Conservation (phyloP, 1,139 yeast species). For the Torulaspora globosa region DNA sequence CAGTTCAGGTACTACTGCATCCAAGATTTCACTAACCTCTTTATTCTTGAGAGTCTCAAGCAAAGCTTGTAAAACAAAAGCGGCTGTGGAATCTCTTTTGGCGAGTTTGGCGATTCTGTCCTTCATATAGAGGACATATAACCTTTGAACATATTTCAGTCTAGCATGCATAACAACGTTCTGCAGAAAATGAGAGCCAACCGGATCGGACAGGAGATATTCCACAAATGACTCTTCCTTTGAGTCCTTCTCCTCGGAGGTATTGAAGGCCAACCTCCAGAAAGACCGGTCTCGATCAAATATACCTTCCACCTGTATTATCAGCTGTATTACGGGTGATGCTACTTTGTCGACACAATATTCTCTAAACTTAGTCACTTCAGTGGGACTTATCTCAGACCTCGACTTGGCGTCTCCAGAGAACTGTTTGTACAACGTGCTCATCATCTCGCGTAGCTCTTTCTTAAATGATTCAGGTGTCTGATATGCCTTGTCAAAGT, state of each 20-base stretch:
- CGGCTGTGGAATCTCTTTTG: conserved; percentile 75
- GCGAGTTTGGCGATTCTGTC: conserved; percentile 69
- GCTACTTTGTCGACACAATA: conserved; percentile 74
- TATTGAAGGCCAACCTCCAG: conserved; percentile 52
- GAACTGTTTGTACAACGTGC: conserved; percentile 41
- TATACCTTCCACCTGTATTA: conserved; percentile 78
- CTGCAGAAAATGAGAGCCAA: conserved; percentile 88
- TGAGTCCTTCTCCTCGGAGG: conserved; percentile 47
- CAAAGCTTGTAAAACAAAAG: conserved; percentile 71
- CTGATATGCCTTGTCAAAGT: conserved; percentile 62
- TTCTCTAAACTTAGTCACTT: conserved; percentile 53
- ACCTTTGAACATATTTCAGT: conserved; percentile 61
- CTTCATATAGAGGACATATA: conserved; percentile 68
- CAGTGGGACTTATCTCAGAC: conserved; percentile 34
- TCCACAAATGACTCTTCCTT: conserved; percentile 82
- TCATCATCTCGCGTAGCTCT: conserved; percentile 49
- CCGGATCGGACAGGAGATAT: conserved; percentile 76
- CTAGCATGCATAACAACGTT: conserved; percentile 64
- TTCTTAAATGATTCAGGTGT: conserved; percentile 68
- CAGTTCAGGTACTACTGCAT: conserved; percentile 64
- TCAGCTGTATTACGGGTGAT: conserved; percentile 80
- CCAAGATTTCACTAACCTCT: conserved; percentile 60
- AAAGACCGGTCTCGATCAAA: conserved; percentile 64
- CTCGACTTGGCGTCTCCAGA: conserved; percentile 35
- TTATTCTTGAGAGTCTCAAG: conserved; percentile 58